Conservation (phyloP, 306 rosid species). For the Luffa acutangula region DNA sequence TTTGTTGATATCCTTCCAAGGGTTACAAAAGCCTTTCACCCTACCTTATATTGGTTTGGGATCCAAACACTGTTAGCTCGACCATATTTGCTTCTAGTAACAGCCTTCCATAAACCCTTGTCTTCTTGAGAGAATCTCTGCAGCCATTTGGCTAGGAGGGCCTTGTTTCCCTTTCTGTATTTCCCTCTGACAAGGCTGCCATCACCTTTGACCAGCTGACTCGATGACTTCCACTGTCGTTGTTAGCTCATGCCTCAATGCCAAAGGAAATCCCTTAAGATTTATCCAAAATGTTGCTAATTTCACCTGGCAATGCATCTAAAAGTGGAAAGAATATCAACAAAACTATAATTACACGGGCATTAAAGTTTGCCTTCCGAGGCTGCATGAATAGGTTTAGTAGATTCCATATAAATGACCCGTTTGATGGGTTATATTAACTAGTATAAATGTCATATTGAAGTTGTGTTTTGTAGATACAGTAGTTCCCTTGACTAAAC, state of each 20-base stretch:
- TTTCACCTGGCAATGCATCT: neutral
- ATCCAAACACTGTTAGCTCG: neutral
- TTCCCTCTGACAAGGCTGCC: neutral
- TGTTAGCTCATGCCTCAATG: neutral
- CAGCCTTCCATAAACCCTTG: neutral
- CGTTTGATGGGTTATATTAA: neutral
- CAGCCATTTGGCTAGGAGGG: neutral
- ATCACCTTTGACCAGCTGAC: neutral
- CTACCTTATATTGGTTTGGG: neutral
- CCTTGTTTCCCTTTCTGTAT: neutral
- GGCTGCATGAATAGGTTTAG: neutral
- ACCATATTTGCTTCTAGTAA: neutral
- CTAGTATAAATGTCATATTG: neutral
- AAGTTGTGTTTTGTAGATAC: neutral
- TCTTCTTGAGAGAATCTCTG: neutral
- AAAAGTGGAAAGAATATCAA: neutral
- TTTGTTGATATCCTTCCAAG: neutral
- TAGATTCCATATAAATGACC: neutral
- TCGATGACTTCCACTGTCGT: neutral
- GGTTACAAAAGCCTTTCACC: neutral
- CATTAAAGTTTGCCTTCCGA: neutral
- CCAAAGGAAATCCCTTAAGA: neutral
- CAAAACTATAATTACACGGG: neutral
- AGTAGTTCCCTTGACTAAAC: constrained; percentile 20
- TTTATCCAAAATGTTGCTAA: neutral